These are phyloP conservation scores for Aspergillus thermomutatus DNA, from an alignment of 2,329 filamentous ascomycete species.

Conservation along the genomic window DNA sequence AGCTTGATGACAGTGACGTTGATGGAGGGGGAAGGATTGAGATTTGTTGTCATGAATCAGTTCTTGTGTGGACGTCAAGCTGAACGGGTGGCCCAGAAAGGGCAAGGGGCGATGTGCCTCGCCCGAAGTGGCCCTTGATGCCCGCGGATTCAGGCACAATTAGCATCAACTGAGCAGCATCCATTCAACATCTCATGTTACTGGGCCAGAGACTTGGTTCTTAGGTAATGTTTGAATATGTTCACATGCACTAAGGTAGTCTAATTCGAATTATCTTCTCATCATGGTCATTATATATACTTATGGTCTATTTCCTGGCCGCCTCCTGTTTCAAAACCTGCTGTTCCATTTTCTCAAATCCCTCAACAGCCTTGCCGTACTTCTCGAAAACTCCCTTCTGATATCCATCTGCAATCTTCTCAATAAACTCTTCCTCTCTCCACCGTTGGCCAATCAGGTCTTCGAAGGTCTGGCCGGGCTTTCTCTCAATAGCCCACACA, in stretches of 20 bases:
- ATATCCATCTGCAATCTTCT: conserved; percentile 81
- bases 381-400: conserved; percentile 67
- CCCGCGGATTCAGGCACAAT: conserved; percentile 11
- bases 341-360: conserved; percentile 73
- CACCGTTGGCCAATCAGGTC: conserved; percentile 79
- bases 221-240: not conserved
- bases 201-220: not conserved
- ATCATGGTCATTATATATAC: not conserved
- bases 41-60: not conserved
- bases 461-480: conserved; percentile 72
- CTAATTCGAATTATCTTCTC: not conserved
- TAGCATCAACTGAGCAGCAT: not conserved
- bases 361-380: conserved; percentile 73
- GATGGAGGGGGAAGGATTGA: conserved; percentile 14
- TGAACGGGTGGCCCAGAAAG: conserved; percentile 10
- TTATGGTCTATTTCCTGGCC: conserved; percentile 1
- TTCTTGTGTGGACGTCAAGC: conserved; percentile 3
- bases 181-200: not conserved
- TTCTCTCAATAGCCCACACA: conserved; percentile 80
- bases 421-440: conserved; percentile 78
- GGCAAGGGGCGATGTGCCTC: conserved; percentile 22
- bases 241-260: not conserved
- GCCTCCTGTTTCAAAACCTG: conserved; percentile 52
- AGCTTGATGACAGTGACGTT: conserved; percentile 12
- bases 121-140: conserved; percentile 1